Evolutionary conservation across 257 asterid species (phyloP).

Genomic region (Asclepias syriaca): DNA sequence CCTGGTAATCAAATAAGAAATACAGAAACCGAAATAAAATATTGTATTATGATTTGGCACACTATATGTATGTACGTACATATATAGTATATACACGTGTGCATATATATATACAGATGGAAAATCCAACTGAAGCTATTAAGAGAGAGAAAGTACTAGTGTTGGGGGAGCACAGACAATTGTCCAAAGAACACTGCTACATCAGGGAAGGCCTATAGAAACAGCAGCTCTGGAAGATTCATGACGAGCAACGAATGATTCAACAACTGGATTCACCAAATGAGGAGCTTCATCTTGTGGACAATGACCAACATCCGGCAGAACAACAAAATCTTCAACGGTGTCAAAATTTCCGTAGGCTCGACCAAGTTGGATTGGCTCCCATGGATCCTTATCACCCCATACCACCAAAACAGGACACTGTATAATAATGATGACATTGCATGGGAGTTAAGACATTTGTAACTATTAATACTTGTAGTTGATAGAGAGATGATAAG

Average conservation of each 20-base stretch:
- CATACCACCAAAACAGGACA: constrained; percentile 89
- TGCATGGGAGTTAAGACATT: too few species aligned
- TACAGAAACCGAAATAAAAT: not conserved
- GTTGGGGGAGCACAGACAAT: not conserved
- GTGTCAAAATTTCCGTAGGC: constrained; percentile 60
- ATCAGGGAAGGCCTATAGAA: constrained; percentile 22
- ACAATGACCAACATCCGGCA: constrained; percentile 92
- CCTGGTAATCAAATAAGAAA: not conserved
- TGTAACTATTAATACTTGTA: too few species aligned
- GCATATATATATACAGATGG: not conserved
- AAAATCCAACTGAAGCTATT: not conserved
- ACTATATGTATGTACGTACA: too few species aligned
- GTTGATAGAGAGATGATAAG: too few species aligned
- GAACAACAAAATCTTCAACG: constrained; percentile 74
- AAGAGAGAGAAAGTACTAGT: not conserved
- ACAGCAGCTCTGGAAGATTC: constrained; percentile 13
- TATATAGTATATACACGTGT: not conserved
- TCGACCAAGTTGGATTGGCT: constrained; percentile 80
- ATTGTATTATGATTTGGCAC: not conserved
- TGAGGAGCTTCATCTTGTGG: constrained; percentile 99
- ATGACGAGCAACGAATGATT: constrained; percentile 71
- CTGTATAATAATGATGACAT: constrained; percentile 18
- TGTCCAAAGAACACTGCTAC: too few species aligned
- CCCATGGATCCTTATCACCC: constrained; percentile 99
- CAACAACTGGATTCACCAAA: constrained; percentile 65